A percentile compares a stretch with the other conserved stretches of the same genome.
phyloP scores from a whole-genome alignment of 768 basidiomycete genomes.

The Phaffia tasmanica region DNA sequence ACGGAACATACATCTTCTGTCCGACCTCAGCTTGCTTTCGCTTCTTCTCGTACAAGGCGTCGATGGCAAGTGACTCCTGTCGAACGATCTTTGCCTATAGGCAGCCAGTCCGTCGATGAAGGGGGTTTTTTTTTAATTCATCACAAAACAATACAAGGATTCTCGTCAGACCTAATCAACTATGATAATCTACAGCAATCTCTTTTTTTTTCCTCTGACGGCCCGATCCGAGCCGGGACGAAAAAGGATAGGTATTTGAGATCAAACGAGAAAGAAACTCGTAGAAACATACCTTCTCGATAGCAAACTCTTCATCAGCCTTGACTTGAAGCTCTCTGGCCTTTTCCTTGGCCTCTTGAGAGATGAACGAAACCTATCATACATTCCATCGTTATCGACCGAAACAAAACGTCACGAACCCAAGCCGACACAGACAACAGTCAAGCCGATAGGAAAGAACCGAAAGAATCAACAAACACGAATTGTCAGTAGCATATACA shows the following conservation, averaged over 20 bases:
- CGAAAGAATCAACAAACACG: conserved; percentile 2
- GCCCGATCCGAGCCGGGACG: no score
- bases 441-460: background rate
- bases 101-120: background rate
- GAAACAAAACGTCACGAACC: no score
- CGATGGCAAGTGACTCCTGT: conserved; percentile 88
- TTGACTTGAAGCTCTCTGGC: conserved; percentile 93
- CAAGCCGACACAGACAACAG: background rate
- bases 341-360: conserved; percentile 95
- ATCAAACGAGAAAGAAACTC: background rate
- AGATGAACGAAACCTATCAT: conserved; percentile 85
- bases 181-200: background rate
- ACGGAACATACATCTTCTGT: conserved; percentile 75
- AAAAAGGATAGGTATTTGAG: background rate
- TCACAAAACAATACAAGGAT: background rate
- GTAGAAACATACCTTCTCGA: conserved; percentile 65
- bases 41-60: conserved; percentile 90
- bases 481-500: conserved; percentile 8
- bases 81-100: conserved; percentile 87
- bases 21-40: conserved; percentile 83
- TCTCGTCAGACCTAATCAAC: background rate
- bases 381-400: background rate
- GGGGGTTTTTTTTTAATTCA: background rate
- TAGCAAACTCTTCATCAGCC: conserved; percentile 97
- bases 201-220: background rate